Conservation (phyloP, 345 rosid genomes). For the Garcia nutans region DNA sequence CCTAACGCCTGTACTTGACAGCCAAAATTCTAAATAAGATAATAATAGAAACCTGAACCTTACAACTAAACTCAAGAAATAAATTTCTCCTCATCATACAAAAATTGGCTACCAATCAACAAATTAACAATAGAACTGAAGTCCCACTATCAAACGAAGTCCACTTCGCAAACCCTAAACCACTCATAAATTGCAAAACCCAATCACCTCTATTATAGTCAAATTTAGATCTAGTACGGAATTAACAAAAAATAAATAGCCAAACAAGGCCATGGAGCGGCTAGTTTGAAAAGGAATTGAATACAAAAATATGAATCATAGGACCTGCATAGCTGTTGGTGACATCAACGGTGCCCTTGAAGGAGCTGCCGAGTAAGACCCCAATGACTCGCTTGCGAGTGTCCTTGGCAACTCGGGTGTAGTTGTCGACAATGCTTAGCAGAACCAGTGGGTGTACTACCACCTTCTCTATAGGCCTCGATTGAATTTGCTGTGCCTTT, state of each 20-base stretch:
- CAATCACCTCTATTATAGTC: not conserved
- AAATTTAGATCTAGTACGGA: not conserved
- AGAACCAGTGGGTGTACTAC: constrained; percentile 93
- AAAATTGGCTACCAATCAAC: not conserved
- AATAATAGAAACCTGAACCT: no score
- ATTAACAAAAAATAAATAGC: not conserved
- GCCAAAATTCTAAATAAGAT: no score
- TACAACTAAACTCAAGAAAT: no score
- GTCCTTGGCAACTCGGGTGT: constrained; percentile 89
- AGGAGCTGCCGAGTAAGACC: constrained; percentile 70
- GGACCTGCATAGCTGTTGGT: constrained; percentile 92
- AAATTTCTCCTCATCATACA: not conserved
- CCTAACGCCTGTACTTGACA: not conserved
- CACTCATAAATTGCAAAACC: not conserved
- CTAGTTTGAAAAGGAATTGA: not conserved
- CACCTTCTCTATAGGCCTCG: constrained; percentile 87
- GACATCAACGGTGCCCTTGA: constrained; percentile 82
- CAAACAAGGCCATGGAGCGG: not conserved
- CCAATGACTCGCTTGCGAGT: constrained; percentile 86
- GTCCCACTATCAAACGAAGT: not conserved
- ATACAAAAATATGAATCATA: not conserved
- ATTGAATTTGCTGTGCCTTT: constrained; percentile 78
- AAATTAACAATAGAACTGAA: not conserved
- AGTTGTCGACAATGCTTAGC: constrained; percentile 94
- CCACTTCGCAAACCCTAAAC: not conserved